Evolutionary conservation across 2,329 filamentous ascomycete genomes (phyloP), one percentile per base, ranked within the genome.

Genomic region (Monilinia polystroma): DNA sequence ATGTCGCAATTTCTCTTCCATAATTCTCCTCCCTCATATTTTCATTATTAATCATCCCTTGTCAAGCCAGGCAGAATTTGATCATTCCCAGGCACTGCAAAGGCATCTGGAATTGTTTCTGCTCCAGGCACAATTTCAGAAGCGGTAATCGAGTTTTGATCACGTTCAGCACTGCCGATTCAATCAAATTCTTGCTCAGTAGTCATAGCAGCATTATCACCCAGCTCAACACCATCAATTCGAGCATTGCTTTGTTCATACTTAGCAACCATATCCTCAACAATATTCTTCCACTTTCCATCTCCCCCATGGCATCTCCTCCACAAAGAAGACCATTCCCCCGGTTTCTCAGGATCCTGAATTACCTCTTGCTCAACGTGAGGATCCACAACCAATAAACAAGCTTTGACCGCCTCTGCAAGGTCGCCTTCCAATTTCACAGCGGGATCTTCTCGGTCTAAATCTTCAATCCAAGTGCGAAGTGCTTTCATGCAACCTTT

Each of bases 391-490:
- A 87, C 73, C 3, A 76, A 69, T 45, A 90, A 78, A 73, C 87
- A 90, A 0, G 78, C 76, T 73, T 82, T 79, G n/a, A 90, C 72
- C 2, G 82, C 77, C 1, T 77, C 68, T 58, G 80, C 80, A 6
- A 90, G 70, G 1, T 75, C 68, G 1, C 79, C 81, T 11, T 78
- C 69, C 0, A 83, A 77, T 32, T 70, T 63, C 20, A 91, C 80
- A 0, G 79, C 77, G 1, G 83, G 82, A 0, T 80, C 69, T 73
- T 91, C 87, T 57, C 77, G 75, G 23, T 79, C 69, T 84, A 91
- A 88, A 73, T 88, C 85, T 2, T 81, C 80, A n/a, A 85, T 80
- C 73, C 83, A 84, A 68, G 79, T 81, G n/a, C 81, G 81, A 69
- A 85, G 77, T 29, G 79, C 82, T 67, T 80, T 79, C 64, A 76